Conservation (phyloP, 306 rosid genomes). For the Casuarina glauca region DNA sequence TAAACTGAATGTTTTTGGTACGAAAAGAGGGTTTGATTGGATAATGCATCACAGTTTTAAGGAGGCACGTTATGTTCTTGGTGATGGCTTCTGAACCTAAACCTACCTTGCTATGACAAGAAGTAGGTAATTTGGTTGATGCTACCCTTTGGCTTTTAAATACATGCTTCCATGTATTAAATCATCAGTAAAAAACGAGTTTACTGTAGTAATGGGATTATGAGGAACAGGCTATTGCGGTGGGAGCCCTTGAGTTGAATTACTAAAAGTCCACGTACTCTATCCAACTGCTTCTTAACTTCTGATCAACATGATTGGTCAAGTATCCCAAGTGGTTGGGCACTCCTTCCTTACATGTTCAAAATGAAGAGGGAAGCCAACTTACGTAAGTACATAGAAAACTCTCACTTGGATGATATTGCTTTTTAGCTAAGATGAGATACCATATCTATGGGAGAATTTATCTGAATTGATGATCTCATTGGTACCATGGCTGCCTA, state of each 20-base stretch:
- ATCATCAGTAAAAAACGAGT: background rate
- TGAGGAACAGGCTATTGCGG: background rate
- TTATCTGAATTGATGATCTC: background rate
- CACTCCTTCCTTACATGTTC: conserved; percentile 1
- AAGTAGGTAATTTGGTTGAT: background rate
- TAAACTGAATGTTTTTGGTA: background rate
- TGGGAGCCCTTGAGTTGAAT: background rate
- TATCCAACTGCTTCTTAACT: background rate
- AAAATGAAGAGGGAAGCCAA: conserved; percentile 10
- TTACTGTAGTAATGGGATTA: background rate
- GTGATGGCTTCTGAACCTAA: background rate
- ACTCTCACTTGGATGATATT: background rate
- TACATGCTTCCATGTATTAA: background rate
- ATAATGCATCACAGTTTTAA: background rate
- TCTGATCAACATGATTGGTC: conserved; percentile 15
- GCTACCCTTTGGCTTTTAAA: background rate
- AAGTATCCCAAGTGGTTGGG: background rate
- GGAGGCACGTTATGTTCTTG: background rate
- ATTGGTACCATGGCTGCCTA: background rate
- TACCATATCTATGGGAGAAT: background rate
- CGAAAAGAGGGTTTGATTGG: background rate
- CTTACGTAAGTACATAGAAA: no score
- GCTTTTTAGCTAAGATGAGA: no score
- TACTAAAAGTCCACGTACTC: background rate
- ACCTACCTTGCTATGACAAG: background rate